phyloP scores from a whole-genome alignment of 2,329 filamentous ascomycete genomes.

The Zarea fungicola region DNA sequence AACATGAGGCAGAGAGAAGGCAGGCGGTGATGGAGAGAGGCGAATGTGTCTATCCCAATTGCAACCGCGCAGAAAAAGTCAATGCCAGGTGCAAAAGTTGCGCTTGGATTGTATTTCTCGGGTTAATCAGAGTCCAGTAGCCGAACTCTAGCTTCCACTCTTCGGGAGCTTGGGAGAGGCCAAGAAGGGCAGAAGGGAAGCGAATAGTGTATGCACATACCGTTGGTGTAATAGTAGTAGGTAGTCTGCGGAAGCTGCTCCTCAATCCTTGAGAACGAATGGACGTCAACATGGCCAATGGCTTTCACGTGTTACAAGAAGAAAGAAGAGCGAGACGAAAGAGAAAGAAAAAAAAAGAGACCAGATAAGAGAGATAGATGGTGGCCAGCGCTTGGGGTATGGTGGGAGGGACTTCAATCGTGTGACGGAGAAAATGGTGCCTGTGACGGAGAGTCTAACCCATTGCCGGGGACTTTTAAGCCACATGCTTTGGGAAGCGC shows the following conservation, averaged over 20 bases:
- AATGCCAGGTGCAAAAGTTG: not conserved
- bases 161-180: not conserved
- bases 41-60: not conserved
- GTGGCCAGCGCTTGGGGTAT: slow-evolving; percentile 2
- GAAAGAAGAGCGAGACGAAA: not conserved
- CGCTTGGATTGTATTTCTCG: not conserved
- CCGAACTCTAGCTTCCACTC: not conserved
- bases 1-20: not conserved
- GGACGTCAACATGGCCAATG: slow-evolving; percentile 31
- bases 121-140: slow-evolving; percentile 1
- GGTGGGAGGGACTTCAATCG: slow-evolving; percentile 6
- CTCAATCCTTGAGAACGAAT: slow-evolving; percentile 29
- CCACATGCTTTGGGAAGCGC: too few species aligned
- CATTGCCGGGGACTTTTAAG: not conserved
- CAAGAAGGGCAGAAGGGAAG: not conserved
- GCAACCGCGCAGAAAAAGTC: not conserved
- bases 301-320: slow-evolving; percentile 12
- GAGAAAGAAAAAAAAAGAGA: not conserved
- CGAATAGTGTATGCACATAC: slow-evolving; percentile 12
- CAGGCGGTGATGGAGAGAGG: not conserved
- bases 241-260: slow-evolving; percentile 29
- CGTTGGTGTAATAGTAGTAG: slow-evolving; percentile 18
- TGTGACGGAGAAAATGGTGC: not conserved
- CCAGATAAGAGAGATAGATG: not conserved
- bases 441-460: slow-evolving; percentile 10